phyloP scores from a whole-genome alignment of 2,329 filamentous ascomycete species.

The Pyrenophora tritici-repentis region DNA sequence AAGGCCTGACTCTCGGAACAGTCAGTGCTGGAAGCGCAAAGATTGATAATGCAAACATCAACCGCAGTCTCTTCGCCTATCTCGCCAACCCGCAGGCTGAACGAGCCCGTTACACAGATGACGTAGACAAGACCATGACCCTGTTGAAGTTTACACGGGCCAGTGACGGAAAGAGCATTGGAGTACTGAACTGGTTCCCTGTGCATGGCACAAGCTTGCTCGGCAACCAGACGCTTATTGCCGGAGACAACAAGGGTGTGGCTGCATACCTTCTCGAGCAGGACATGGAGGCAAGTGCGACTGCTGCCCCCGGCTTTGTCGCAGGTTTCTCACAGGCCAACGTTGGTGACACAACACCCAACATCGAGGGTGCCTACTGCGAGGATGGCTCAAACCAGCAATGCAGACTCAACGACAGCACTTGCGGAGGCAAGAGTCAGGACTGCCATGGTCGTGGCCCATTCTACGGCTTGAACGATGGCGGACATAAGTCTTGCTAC shows the following conservation, averaged over 20 bases:
- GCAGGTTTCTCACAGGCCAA: slow-evolving; percentile 92
- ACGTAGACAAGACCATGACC: slow-evolving; percentile 78
- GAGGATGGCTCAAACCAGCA: slow-evolving; percentile 73
- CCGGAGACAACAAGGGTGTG: slow-evolving; percentile 96
- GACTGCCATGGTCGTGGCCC: slow-evolving; percentile 77
- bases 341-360: slow-evolving; percentile 89
- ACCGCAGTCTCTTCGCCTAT: slow-evolving; percentile 87
- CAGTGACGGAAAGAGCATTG: slow-evolving; percentile 76
- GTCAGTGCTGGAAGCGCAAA: slow-evolving; percentile 72
- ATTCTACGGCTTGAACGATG: slow-evolving; percentile 67
- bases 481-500: slow-evolving; percentile 70
- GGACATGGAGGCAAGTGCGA: slow-evolving; percentile 58
- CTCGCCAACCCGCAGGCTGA: slow-evolving; percentile 81
- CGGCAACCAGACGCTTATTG: slow-evolving; percentile 87
- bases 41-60: slow-evolving; percentile 79
- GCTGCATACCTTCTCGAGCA: slow-evolving; percentile 85
- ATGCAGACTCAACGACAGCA: slow-evolving; percentile 81
- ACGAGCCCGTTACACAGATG: slow-evolving; percentile 67
- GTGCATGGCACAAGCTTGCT: slow-evolving; percentile 91
- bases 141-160: slow-evolving; percentile 77
- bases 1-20: slow-evolving; percentile 69
- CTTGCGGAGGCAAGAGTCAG: slow-evolving; percentile 74
- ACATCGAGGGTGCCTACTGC: slow-evolving; percentile 84
- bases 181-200: slow-evolving; percentile 87
- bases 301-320: slow-evolving; percentile 69